Conservation (phyloP, 371 early-diverging fungal genomes). For the Quaeritorhiza haematococci region DNA sequence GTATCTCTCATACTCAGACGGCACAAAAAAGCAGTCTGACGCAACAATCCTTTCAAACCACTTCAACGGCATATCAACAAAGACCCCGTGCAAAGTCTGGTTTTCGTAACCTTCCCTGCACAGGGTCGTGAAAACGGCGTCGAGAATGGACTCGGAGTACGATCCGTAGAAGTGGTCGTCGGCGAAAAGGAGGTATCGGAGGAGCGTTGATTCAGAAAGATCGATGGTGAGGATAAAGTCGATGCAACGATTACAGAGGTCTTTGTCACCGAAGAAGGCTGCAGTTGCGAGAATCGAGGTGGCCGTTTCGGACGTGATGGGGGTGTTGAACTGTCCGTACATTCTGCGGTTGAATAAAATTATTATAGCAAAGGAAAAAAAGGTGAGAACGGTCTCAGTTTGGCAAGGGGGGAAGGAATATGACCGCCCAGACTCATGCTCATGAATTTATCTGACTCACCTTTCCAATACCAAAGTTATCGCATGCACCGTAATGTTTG, state of each 20-base stretch:
- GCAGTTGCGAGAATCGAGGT: slow-evolving; percentile 49
- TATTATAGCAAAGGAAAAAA: no score
- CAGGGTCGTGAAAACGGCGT: slow-evolving; percentile 52
- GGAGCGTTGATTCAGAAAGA: slow-evolving; percentile 41
- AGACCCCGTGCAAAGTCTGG: slow-evolving; percentile 17
- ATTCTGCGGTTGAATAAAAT: slow-evolving; percentile 12
- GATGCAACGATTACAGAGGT: slow-evolving; percentile 45
- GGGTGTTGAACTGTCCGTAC: slow-evolving; percentile 24
- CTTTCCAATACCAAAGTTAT: slow-evolving; percentile 53
- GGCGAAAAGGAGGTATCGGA: slow-evolving; percentile 52
- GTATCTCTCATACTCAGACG: slow-evolving; percentile 57
- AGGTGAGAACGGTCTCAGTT: no score
- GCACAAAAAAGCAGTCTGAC: slow-evolving; percentile 63
- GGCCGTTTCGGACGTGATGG: slow-evolving; percentile 30
- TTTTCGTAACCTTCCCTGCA: slow-evolving; percentile 56
- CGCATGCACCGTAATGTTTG: slow-evolving; percentile 54
- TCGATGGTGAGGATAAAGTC: slow-evolving; percentile 43
- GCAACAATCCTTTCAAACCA: slow-evolving; percentile 57
- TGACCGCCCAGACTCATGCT: no score
- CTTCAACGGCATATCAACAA: slow-evolving; percentile 39
- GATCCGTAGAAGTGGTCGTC: slow-evolving; percentile 50
- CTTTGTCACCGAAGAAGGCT: slow-evolving; percentile 53
- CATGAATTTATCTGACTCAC: slow-evolving; percentile 40
- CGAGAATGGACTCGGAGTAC: slow-evolving; percentile 48
- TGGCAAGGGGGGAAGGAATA: no score